Evolutionary conservation across 495 filamentous ascomycete species (phyloP), one percentile per base, ranked within the genome.

Genomic region (Aspergillus nidulans): DNA sequence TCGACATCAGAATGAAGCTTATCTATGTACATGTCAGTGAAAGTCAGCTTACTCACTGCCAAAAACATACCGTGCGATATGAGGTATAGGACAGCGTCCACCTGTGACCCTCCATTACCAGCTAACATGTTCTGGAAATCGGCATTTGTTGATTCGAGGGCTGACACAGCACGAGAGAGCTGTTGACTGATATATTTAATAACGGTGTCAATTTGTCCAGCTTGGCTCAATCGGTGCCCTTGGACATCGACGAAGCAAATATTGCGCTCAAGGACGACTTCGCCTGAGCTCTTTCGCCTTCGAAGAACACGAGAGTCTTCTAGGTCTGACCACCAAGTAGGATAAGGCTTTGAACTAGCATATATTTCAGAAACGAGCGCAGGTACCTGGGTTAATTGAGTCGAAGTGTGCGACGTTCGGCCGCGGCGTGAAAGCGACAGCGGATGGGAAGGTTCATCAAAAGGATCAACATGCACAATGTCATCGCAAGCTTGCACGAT

Each of bases 401-500:
- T 66, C 12, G 67, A 61, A 18, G 61, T 42, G 39, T 65, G 63
- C 39, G 68, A 60, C 10, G 63, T 54, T 21, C 63, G 60, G 4
- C 66, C 54, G 15, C 64, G 60, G 45, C 59, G 59, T 21, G 60
- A 70, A 36, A 57, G 57, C 32, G 53, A 68, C 47, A 63, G 72
- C 10, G 81, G 69, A 6, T 81, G 72, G 8, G 40, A 30, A 12
- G 49, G 32, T 43, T 50, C 38, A 32, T 56, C 53, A 28, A 95
- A 75, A 0, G 90, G 84, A 66, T 98, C 94, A 47, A 96, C 88
- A 68, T 98, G 94, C 1, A 97, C 94, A 55, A 99, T 95, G 66
- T 97, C 90, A 63, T 96, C 89, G 65, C 92, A 96, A n/a, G 75
- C 81, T 65, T 97, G 94, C 12, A 96, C 89, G 50, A 99, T 92